Percentiles rank a stretch among this genome's conserved stretches.
Conservation (phyloP, 1,284 basidiomycete genomes). For the Amylostereum areolatum region DNA sequence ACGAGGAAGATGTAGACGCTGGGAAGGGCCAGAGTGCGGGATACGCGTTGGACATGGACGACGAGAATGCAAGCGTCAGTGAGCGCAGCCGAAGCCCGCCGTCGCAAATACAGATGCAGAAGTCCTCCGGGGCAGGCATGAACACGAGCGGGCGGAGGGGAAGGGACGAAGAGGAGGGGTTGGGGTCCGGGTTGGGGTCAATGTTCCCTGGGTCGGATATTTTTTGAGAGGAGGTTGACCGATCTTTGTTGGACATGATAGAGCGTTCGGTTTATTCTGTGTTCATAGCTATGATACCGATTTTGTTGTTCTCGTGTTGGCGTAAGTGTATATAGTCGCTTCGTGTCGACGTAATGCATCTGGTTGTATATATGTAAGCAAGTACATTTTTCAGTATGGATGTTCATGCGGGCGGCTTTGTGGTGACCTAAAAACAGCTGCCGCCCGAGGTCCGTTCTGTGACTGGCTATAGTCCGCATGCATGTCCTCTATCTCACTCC, state of each 20-base stretch:
- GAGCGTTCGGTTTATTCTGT: not conserved
- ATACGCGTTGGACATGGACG: not conserved
- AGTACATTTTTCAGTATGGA: not conserved
- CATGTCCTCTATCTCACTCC: too few relatives aligned
- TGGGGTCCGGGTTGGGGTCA: conserved; percentile 26
- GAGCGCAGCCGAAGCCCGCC: conserved; percentile 1
- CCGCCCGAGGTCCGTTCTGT: too few relatives aligned
- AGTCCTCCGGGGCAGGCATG: conserved; percentile 1
- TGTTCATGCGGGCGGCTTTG: not conserved
- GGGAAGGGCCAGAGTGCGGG: not conserved
- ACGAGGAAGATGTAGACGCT: conserved; percentile 6
- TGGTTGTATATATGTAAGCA: not conserved
- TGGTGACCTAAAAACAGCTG: too few relatives aligned
- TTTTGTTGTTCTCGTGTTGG: not conserved
- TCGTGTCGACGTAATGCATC: not conserved
- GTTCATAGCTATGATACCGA: not conserved
- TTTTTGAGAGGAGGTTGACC: conserved; percentile 28
- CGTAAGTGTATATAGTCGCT: not conserved
- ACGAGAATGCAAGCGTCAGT: conserved; percentile 8
- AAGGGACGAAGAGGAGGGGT: conserved; percentile 32
- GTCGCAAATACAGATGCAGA: not conserved
- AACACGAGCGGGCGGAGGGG: conserved; percentile 18
- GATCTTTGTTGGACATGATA: not conserved
- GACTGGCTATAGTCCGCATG: too few relatives aligned
- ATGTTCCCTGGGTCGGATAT: conserved; percentile 54